Conservation (phyloP, 1,284 basidiomycete genomes). For the Trichosporon sp. region DNA sequence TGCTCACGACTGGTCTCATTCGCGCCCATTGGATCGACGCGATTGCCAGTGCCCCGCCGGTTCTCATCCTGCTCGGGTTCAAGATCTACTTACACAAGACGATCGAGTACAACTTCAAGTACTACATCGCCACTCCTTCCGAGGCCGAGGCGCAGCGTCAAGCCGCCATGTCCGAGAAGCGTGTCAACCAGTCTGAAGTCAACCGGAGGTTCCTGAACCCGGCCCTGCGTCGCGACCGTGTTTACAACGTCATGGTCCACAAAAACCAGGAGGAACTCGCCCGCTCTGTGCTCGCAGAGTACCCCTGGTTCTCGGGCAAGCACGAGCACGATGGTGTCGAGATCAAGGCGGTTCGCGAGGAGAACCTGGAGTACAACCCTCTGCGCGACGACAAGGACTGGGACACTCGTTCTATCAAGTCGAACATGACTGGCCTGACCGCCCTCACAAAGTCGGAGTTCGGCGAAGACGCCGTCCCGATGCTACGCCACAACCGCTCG, state of each 20-base stretch:
- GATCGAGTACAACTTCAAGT: conserved; percentile 68
- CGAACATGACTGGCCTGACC: conserved; percentile 20
- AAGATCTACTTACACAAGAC: conserved; percentile 71
- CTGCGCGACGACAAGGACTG: conserved; percentile 36
- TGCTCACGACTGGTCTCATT: conserved; percentile 80
- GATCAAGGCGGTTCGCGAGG: conserved; percentile 48
- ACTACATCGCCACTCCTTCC: conserved; percentile 54
- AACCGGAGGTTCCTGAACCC: conserved; percentile 54
- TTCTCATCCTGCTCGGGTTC: conserved; percentile 69
- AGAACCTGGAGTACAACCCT: conserved; percentile 50
- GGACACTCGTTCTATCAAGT: conserved; percentile 42
- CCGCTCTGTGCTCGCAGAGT: conserved; percentile 42
- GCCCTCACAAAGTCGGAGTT: conserved; percentile 8
- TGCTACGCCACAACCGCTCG: not conserved
- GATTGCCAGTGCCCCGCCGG: conserved; percentile 60
- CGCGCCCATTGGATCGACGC: conserved; percentile 61
- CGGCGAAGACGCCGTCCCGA: not conserved
- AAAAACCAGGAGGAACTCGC: conserved; percentile 47
- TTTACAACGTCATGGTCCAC: conserved; percentile 51
- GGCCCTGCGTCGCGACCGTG: conserved; percentile 48
- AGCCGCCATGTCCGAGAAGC: conserved; percentile 35
- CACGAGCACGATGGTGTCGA: conserved; percentile 35
- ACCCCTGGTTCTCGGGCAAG: conserved; percentile 47
- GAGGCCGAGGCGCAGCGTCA: conserved; percentile 46
- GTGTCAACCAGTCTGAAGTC: conserved; percentile 50